Percentiles rank a stretch among this genome's conserved stretches.
Evolutionary conservation across 306 rosid genomes (phyloP).

Genomic region (Citrullus amarus): DNA sequence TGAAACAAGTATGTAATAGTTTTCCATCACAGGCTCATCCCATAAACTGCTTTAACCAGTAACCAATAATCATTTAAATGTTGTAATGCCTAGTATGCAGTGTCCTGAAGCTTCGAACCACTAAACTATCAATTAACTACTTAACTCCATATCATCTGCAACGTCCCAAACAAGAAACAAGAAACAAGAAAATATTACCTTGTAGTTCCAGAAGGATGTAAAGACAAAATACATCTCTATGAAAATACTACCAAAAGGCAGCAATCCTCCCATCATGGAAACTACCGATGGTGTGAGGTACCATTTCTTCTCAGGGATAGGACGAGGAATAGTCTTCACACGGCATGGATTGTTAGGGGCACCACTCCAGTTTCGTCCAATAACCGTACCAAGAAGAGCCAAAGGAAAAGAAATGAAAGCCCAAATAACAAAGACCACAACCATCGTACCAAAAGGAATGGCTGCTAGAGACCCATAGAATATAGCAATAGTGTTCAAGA

Average conservation of each 20-base stretch:
- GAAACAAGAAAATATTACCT: constrained; percentile 20
- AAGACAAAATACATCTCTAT: constrained; percentile 99
- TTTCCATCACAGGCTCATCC: neutral
- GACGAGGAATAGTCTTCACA: constrained; percentile 98
- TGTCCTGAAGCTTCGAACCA: neutral
- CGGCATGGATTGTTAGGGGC: constrained; percentile 99
- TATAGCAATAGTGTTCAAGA: constrained; percentile 85
- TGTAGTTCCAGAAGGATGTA: constrained; percentile 99
- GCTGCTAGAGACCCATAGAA: constrained; percentile 98
- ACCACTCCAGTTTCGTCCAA: constrained; percentile 99
- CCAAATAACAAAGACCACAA: constrained; percentile 98
- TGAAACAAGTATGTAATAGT: neutral
- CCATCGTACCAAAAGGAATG: constrained; percentile 97
- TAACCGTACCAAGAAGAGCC: constrained; percentile 99
- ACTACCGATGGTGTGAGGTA: constrained; percentile 95
- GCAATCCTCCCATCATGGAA: constrained; percentile 97
- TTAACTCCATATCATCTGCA: neutral
- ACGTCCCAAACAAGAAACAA: neutral
- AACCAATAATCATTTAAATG: neutral
- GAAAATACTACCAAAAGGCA: constrained; percentile 98
- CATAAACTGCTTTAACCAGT: neutral
- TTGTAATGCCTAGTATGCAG: neutral
- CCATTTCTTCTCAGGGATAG: constrained; percentile 99
- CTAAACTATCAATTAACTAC: neutral
- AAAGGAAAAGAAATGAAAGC: constrained; percentile 96